Conservation (phyloP, 805 yeast genomes). For the Ascoidea asiatica region DNA sequence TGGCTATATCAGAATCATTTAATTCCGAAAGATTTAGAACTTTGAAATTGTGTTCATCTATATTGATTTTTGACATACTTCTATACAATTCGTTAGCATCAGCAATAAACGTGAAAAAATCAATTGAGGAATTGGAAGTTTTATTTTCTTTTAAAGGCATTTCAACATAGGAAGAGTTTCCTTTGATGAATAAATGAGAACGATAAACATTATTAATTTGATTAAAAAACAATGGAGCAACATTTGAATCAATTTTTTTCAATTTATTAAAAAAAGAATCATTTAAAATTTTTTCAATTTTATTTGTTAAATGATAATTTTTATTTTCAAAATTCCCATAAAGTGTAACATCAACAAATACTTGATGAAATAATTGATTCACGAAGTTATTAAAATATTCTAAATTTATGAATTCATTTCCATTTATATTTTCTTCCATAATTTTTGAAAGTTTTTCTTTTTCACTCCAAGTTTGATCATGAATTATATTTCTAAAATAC, state of each 20-base stretch:
- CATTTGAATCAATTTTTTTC: not conserved
- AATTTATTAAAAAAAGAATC: not conserved
- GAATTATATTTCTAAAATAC: slow-evolving; percentile 47
- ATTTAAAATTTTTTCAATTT: not conserved
- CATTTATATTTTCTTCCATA: slow-evolving; percentile 18
- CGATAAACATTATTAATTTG: not conserved
- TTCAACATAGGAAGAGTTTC: not conserved
- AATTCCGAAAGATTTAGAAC: too few species aligned
- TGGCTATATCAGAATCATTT: not conserved
- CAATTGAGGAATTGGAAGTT: slow-evolving; percentile 63
- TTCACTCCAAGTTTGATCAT: slow-evolving; percentile 56
- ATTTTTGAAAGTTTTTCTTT: slow-evolving; percentile 45
- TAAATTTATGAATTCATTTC: slow-evolving; percentile 37
- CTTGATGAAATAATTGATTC: slow-evolving; percentile 26
- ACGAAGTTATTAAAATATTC: slow-evolving; percentile 27
- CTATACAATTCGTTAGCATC: slow-evolving; percentile 9
- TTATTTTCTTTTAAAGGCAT: not conserved
- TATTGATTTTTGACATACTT: not conserved
- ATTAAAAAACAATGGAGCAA: not conserved
- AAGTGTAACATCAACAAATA: slow-evolving; percentile 57
- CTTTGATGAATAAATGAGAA: not conserved
- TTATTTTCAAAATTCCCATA: slow-evolving; percentile 54
- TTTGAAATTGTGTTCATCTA: too few species aligned
- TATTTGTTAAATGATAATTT: not conserved
- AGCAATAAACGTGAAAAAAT: slow-evolving; percentile 61